These are phyloP conservation scores for Fusarium neocosmosporiellum DNA, from an alignment of 2,329 filamentous ascomycete genomes.

Conservation along the genomic window DNA sequence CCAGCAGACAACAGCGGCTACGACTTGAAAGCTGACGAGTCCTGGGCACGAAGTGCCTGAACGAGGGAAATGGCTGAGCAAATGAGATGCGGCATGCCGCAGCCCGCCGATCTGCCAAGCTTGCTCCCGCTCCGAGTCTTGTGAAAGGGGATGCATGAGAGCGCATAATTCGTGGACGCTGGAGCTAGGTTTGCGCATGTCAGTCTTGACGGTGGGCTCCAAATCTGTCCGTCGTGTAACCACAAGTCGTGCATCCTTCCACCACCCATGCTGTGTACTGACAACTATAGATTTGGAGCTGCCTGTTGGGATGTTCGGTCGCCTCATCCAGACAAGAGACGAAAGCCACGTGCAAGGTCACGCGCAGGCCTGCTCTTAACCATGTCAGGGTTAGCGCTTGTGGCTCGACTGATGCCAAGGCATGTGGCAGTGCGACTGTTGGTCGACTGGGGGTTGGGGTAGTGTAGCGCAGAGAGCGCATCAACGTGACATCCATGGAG, in stretches of 20 bases:
- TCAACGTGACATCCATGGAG: conserved; percentile 5
- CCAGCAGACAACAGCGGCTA: neutral
- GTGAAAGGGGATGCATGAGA: neutral
- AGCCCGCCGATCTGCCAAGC: conserved; percentile 15
- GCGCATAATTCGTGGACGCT: neutral
- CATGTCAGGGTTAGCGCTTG: neutral
- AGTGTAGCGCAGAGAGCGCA: neutral
- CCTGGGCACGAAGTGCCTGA: neutral
- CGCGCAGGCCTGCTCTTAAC: neutral
- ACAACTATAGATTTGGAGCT: neutral
- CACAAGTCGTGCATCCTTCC: neutral
- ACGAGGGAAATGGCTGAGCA: neutral
- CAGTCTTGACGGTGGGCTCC: neutral
- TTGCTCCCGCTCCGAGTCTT: conserved; percentile 9
- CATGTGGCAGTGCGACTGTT: conserved; percentile 1
- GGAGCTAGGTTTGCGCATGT: neutral
- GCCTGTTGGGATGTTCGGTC: neutral
- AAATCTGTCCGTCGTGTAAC: conserved; percentile 2
- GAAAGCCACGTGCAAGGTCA: conserved; percentile 18
- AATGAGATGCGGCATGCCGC: neutral
- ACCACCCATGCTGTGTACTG: neutral
- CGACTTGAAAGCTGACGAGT: neutral
- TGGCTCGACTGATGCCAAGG: conserved; percentile 1
- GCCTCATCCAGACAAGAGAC: neutral
- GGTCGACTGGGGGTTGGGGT: neutral